Evolutionary conservation across 2,329 filamentous ascomycete genomes (phyloP), one percentile per base, ranked within the genome.

Genomic region (Colletotrichum sojae): DNA sequence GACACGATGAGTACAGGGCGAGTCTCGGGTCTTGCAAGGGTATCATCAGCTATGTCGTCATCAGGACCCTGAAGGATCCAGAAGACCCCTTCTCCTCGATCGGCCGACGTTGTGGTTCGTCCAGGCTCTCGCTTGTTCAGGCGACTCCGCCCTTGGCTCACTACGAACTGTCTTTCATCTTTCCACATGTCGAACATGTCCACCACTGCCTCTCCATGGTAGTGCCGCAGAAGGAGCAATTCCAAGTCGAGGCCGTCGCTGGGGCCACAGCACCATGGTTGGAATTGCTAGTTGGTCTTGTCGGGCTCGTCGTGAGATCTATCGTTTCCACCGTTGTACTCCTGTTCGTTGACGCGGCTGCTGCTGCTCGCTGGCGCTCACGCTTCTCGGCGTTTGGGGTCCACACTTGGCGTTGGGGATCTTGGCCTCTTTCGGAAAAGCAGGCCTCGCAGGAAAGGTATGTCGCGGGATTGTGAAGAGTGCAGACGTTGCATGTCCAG

Each of bases 401-500:
- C 73, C 49, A 72, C 60, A 36, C 59, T 63, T 72, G 22, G 67
- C 66, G 61, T 68, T 49, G 67, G 64, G 73, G 61, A 31, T 65
- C 61, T 40, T 71, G 69, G 6, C 71, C 78, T 39, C 48, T 67
- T 60, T 71, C 61, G 25, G 67, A 59, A 10, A 83, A 84, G 72
- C 89, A 91, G 5, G 86, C 88, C 70, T 88, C 88, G 73, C 89
- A 91, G 72, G 79, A 84, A 27, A 87, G 78, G 70, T 80, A 87
- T n/a, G 72, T 78, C 9, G 76, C 67, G 1, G 84, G 84, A 72
- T 91, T 91, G 64, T 84, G 81, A 22, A 90, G 78, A 0, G 89
- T 91, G 74, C 89, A 91, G 13, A 83, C 76, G 20, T 77, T 75
- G 72, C 89, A 91, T 10, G 79, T 80, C 89, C 89, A 91, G 31